Conservation (phyloP, 2,329 filamentous ascomycete genomes). For the Didymella pomorum region DNA sequence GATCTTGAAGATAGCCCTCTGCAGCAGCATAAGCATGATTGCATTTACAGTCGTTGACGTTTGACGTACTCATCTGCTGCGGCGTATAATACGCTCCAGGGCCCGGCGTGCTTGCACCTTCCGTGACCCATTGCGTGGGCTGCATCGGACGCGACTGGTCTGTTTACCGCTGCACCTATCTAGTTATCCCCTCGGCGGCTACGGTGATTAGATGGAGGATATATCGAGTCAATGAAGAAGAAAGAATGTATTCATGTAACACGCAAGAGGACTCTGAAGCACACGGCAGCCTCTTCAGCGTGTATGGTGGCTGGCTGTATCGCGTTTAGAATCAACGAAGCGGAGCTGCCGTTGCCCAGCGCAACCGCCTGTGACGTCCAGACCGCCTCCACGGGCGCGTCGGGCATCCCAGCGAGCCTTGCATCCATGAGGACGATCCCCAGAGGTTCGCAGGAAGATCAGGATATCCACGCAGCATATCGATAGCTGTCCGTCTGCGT, state of each 20-base stretch:
- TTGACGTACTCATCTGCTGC: constrained; percentile 51
- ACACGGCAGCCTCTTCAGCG: constrained; percentile 20
- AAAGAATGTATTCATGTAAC: constrained; percentile 7
- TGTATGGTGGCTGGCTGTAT: constrained; percentile 45
- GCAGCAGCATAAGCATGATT: constrained; percentile 20
- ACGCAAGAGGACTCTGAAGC: constrained; percentile 12
- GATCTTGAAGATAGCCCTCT: constrained; percentile 75
- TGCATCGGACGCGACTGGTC: constrained; percentile 33
- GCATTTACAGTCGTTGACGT: too few relatives aligned
- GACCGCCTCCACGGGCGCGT: constrained; percentile 20
- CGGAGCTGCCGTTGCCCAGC: constrained; percentile 18
- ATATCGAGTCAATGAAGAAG: not conserved
- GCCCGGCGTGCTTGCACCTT: constrained; percentile 47
- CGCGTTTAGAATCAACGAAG: constrained; percentile 38
- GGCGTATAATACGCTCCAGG: constrained; percentile 48
- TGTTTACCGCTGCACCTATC: not conserved
- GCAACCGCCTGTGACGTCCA: constrained; percentile 28
- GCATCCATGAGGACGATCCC: constrained; percentile 24
- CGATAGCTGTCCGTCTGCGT: constrained; percentile 10
- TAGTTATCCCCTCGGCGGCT: not conserved
- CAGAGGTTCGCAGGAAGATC: constrained; percentile 7
- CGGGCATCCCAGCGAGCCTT: constrained; percentile 18
- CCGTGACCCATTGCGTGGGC: constrained; percentile 43
- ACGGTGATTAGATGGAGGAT: not conserved
- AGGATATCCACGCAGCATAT: constrained; percentile 18